Evolutionary conservation across 1,284 basidiomycete genomes (phyloP), one percentile per base, ranked within the genome.

Genomic region (Rhodofomes roseus): DNA sequence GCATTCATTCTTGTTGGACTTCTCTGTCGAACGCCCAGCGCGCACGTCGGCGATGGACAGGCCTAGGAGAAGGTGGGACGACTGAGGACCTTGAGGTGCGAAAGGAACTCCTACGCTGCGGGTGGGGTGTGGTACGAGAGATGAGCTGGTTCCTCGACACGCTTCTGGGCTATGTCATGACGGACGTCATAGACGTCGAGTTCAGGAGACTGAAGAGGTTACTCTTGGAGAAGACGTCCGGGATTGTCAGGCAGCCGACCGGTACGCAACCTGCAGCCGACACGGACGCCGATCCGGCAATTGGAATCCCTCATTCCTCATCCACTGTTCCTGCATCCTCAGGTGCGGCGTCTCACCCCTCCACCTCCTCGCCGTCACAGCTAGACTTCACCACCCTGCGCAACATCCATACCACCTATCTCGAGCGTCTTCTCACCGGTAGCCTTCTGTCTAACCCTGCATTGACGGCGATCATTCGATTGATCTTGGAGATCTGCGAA

Each of bases 111-210:
- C 76, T 93, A 54, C 79, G 93, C 58, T 87, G 85, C 63, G 89
- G 89, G 0, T 96, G 94, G 93, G 92, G 91, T 0, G 81, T 90
- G 18, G 87, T 94, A 18, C 76, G 92, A 62, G 85, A 90, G 65
- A 95, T 96, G 92, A 84, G 87, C 51, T 96, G 94, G 92, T 95
- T 95, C 71, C 76, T 96, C 59, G 94, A 95, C 68, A 88, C 85
- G 36, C 70, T 95, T 8, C 75, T 92, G 54, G 86, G 86, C 7
- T 94, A 95, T 71, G 83, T 92, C 62, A 92, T 94, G 91, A 91
- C 85, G 63, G 94, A 96, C 65, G 92, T 96, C 7, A 82, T 96
- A 31, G 94, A 95, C 61, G 84, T 88, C 16, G 93, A 96, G 71
- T 95, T 90, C 69, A 75, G 81, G 59, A 79, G 81, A 63, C 74